phyloP scores from a whole-genome alignment of 129 eudicot species.

The Flaveria bidentis region DNA sequence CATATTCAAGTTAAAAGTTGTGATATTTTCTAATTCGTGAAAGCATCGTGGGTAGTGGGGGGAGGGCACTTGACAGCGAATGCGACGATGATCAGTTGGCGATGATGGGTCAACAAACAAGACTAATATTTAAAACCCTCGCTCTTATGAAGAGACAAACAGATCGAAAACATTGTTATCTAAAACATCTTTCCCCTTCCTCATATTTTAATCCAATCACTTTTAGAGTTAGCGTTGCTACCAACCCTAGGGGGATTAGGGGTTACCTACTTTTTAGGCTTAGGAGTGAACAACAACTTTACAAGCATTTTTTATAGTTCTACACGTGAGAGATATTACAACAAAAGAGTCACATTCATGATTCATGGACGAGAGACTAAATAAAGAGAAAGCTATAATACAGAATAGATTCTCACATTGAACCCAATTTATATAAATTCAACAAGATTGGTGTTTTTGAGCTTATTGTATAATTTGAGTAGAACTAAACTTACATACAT shows the following conservation, averaged over 20 bases:
- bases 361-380: neutral
- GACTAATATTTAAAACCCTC: constrained; percentile 1
- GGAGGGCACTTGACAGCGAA: too few relatives aligned
- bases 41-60: too few relatives aligned
- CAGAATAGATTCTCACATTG: too few relatives aligned
- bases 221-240: neutral
- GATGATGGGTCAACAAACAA: neutral
- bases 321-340: neutral
- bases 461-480: too few relatives aligned
- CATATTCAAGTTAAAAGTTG: too few relatives aligned
- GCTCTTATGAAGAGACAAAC: neutral
- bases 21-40: too few relatives aligned
- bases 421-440: too few relatives aligned
- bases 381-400: neutral
- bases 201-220: neutral
- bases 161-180: neutral
- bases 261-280: neutral
- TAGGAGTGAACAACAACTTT: neutral
- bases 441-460: too few relatives aligned
- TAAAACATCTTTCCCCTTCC: neutral
- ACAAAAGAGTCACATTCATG: neutral
- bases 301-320: neutral
- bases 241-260: neutral
- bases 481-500: too few relatives aligned
- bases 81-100: too few relatives aligned